Evolutionary conservation across 2,329 filamentous ascomycete species (phyloP), one percentile per base, ranked within the genome.

Genomic region (Sclerotinia spermophila): DNA sequence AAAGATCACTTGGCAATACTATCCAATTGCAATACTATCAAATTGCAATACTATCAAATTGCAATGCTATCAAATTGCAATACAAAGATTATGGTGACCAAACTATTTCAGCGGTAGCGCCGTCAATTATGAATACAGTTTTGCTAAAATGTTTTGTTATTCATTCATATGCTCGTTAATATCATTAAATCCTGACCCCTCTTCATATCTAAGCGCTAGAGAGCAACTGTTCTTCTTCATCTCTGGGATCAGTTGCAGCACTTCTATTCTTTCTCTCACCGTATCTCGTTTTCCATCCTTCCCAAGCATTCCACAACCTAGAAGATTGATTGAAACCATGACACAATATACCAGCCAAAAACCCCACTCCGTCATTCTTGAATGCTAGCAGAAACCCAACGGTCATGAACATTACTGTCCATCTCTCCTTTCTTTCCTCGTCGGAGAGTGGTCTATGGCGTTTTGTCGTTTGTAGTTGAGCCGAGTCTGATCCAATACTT

Each of bases 351-450:
- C 95, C 95, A 0, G 91, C 92, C 21, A 92, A 72, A 76, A 97
- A 97, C 0, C 95, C 95, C 8, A 97, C 87, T 0, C 90, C 94
- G 81, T 97, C 94, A 78, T 97, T 98, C 79, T 89, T 91, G 77
- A 97, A 97, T 0, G 93, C 93, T 65, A 98, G 81, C 68, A 97
- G 86, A 3, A 91, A 87, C 0, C 92, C 94, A 13, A 93, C 89
- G 0, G 95, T 98, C 73, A 94, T 90, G 71, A 97, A 85, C 94
- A 97, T 96, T 0, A 97, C 90, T 33, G 89, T 92, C 92, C 93
- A 97, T 71, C 94, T 85, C 79, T 93, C 88, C 70, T 86, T 86
- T 60, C 89, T 86, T 80, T 96, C 92, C 67, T 87, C 83, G 24
- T 93, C 90, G 1, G 85, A 87, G 2, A 92, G 79, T 11, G 84